Evolutionary conservation across 495 filamentous ascomycete genomes (phyloP), one percentile per base, ranked within the genome.

Genomic region (Trichoderma erinaceum): DNA sequence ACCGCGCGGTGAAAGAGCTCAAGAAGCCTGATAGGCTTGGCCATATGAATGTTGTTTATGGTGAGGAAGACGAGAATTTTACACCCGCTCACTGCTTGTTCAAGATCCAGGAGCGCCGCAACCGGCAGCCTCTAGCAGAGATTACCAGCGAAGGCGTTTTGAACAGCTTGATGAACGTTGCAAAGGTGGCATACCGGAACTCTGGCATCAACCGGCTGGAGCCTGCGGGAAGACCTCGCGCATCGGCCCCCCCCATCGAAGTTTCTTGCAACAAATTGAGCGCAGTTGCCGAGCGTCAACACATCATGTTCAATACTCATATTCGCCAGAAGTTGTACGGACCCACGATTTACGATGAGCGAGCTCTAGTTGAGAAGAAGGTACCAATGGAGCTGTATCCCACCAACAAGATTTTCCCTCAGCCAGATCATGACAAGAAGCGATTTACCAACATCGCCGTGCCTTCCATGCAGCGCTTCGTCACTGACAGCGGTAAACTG

Each of bases 401-500:
- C 11, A 72, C 82, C 8, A 79, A 83, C 11, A 79, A 83, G 70
- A 84, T 92, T 74, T 81, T 97, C 4, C 93, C 95, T 41, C 76
- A 81, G 18, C 93, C 95, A 10, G 85, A 89, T 41, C 91, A 90
- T 27, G 83, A 88, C 72, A 94, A 93, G 78, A 83, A 85, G 66
- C 87, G 90, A 35, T 97, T 92, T 78, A 96, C 90, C 41, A 88
- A 92, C 73, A 96, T 99, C 72, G 86, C 89, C 70, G 93, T 97
- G 41, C 95, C 95, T 0, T 97, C 92, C n/a, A 99, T 99, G 95
- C 88, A 89, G 48, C 93, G 96, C 71, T 98, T 99, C 75, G 95
- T 99, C 66, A 97, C 93, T 6, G 95, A 98, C 75, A 97, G 92
- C 16, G 95, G 95, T 71, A 99, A 99, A 77, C 85, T 99, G 65